Base-by-base conservation (phyloP, 2,329 filamentous ascomycete genomes). In the Colletotrichum liaoningense region DNA sequence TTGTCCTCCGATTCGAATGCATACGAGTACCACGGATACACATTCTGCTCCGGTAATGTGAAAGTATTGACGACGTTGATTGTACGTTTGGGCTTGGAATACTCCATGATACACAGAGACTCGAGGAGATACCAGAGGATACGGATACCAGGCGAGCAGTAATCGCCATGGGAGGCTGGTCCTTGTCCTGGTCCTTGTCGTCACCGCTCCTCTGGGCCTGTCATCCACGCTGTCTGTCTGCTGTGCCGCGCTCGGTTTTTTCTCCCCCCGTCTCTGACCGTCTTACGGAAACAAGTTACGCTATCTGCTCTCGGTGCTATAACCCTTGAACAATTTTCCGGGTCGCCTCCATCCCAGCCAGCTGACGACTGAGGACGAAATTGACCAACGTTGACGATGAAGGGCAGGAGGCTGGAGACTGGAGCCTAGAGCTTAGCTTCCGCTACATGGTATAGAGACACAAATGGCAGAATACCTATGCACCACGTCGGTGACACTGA, bases 161-260 rank as follows among this genome's bases (percentile, higher is more conserved):
- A 35, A 58, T 63, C 4, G 8, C 26, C 46, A 42, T 58, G n/a
- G 24, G 69, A 46, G 54, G 55, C 68, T 26, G 19, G 46, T 54
- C 63, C 68, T 14, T 71, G 46, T n/a, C 58, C 65, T 63, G 26
- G 58, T 55, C 66, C 59, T 26, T 38, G 54, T 69, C 59, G 42
- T 55, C 69, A 69, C 66, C 69, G 66, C 54, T 69, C 26, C 35
- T 69, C 66, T 46, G 69, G 69, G 52, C 65, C 58, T 69, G 52
- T 69, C 49, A 55, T 11, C 16, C 63, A 64, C 64, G 38, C 65
- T 8, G 57, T n/a, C 30, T 26, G 33, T 33, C 33, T 56, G 30
- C 42, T 35, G 46, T 26, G 22, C 60, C 30, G 58, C 35, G 16
- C 57, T 59, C 30, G 57, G 30, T 59, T 38, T 38, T 24, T 12